These are phyloP conservation scores for Apostasia ramifera DNA, from an alignment of 106 monocot species.

Conservation along the genomic window DNA sequence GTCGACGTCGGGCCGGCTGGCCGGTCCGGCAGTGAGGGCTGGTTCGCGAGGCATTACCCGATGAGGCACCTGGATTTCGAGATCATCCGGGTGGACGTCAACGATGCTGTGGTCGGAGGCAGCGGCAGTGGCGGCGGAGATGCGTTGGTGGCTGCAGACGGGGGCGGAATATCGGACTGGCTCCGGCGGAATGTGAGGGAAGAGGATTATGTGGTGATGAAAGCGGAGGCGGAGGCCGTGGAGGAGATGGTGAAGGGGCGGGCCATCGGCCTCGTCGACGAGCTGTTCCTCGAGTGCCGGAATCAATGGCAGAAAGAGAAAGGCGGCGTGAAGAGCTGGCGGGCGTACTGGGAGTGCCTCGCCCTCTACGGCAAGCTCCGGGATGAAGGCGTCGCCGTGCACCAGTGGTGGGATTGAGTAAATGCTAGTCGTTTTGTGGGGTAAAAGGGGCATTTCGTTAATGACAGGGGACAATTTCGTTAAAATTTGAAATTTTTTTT, in stretches of 20 bases:
- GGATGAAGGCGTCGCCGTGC: slow-evolving; percentile 50
- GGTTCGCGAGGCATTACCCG: slow-evolving; percentile 66
- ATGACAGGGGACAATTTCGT: too few species aligned
- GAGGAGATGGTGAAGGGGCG: slow-evolving; percentile 50
- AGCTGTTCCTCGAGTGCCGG: slow-evolving; percentile 66
- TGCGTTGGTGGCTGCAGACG: not conserved
- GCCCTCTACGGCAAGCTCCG: slow-evolving; percentile 48
- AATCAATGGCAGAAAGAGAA: slow-evolving; percentile 29
- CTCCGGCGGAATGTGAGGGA: slow-evolving; percentile 38
- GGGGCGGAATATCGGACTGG: slow-evolving; percentile 41
- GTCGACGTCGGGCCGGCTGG: slow-evolving; percentile 36
- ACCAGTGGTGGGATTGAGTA: slow-evolving; percentile 52
- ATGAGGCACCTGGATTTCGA: slow-evolving; percentile 39
- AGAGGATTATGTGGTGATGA: slow-evolving; percentile 84
- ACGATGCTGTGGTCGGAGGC: not conserved
- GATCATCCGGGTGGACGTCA: slow-evolving; percentile 46
- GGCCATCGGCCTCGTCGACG: slow-evolving; percentile 50
- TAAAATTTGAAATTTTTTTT: too few species aligned
- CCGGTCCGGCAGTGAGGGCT: slow-evolving; percentile 7
- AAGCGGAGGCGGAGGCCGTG: slow-evolving; percentile 62
- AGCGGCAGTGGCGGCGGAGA: not conserved
- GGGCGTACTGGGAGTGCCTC: slow-evolving; percentile 59
- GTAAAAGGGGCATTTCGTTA: too few species aligned
- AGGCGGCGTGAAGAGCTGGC: slow-evolving; percentile 2
- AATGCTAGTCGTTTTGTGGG: too few species aligned